Evolutionary conservation across 371 early-diverging fungal species (phyloP).

Genomic region (Rhizopus delemar): DNA sequence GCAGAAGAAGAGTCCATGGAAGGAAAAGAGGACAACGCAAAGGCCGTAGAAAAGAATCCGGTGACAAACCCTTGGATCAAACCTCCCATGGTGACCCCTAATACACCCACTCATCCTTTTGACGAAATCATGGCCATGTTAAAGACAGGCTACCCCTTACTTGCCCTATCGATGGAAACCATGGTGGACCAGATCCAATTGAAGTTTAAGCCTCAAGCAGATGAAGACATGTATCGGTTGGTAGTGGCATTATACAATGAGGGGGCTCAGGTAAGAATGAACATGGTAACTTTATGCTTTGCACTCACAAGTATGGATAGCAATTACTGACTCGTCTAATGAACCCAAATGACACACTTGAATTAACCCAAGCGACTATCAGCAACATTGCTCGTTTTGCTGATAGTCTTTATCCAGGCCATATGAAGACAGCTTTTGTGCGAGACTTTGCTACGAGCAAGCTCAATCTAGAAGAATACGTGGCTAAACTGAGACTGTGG

Average conservation of each 20-base stretch:
- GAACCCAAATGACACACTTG: slow-evolving; percentile 65
- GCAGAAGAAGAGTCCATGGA: background rate
- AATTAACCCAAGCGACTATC: slow-evolving; percentile 74
- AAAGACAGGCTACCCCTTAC: slow-evolving; percentile 93
- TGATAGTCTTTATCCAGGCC: slow-evolving; percentile 78
- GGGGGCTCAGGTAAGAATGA: slow-evolving; percentile 73
- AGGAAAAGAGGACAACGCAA: background rate
- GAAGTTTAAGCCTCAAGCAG: slow-evolving; percentile 88
- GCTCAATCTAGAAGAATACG: slow-evolving; percentile 78
- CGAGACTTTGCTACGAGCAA: slow-evolving; percentile 84
- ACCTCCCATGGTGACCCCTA: slow-evolving; percentile 6
- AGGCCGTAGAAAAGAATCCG: background rate
- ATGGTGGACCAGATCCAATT: slow-evolving; percentile 95
- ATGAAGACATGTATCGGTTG: slow-evolving; percentile 95
- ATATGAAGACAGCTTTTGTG: slow-evolving; percentile 80
- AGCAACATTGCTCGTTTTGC: slow-evolving; percentile 85
- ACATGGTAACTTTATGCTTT: background rate
- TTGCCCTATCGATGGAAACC: slow-evolving; percentile 95
- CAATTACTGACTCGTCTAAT: slow-evolving; percentile 65
- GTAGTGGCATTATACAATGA: slow-evolving; percentile 88
- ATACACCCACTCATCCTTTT: slow-evolving; percentile 61
- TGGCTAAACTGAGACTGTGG: slow-evolving; percentile 83
- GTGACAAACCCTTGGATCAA: background rate
- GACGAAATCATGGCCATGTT: slow-evolving; percentile 96
- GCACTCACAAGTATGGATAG: slow-evolving; percentile 27